These are phyloP conservation scores for Pisolithus thermaeus DNA, from an alignment of 1,284 basidiomycete genomes.

Conservation along the genomic window DNA sequence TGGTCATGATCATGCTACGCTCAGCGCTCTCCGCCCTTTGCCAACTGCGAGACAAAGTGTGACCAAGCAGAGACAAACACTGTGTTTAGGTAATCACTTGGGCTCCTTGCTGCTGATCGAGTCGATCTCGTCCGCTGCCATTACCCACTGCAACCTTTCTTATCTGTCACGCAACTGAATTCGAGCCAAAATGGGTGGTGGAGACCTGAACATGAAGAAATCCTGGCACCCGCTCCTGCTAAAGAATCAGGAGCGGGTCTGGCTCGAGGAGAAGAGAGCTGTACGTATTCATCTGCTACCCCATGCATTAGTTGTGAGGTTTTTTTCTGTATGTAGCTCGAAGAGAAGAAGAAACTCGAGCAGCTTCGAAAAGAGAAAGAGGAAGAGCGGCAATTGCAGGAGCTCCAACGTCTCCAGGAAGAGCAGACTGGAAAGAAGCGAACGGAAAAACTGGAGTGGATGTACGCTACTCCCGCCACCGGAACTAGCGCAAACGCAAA, in stretches of 20 bases:
- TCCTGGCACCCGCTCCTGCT: constrained; percentile 98
- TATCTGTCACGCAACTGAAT: constrained; percentile 14
- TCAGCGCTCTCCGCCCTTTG: neutral
- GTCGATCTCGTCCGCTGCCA: constrained; percentile 3
- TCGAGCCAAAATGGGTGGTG: constrained; percentile 83
- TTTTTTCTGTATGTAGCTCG: constrained; percentile 50
- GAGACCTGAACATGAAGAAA: constrained; percentile 96
- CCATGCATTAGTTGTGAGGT: constrained; percentile 4
- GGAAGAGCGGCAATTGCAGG: constrained; percentile 94
- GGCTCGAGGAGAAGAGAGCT: constrained; percentile 97
- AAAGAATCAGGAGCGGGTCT: constrained; percentile 98
- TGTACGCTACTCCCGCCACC: constrained; percentile 94
- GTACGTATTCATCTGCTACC: constrained; percentile 40
- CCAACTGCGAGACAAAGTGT: neutral
- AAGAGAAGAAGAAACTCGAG: constrained; percentile 97
- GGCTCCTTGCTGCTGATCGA: too few relatives aligned
- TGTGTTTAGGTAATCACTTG: too few relatives aligned
- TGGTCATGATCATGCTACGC: neutral
- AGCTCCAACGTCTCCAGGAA: constrained; percentile 91
- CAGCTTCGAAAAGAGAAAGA: constrained; percentile 96
- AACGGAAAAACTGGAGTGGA: constrained; percentile 95
- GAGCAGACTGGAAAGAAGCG: constrained; percentile 93
- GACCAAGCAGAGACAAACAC: neutral
- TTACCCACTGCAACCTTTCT: constrained; percentile 5
- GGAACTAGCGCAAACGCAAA: constrained; percentile 79